Evolutionary conservation across 2,329 filamentous ascomycete genomes (phyloP).

Genomic region (Kalaharituber pfeilii): DNA sequence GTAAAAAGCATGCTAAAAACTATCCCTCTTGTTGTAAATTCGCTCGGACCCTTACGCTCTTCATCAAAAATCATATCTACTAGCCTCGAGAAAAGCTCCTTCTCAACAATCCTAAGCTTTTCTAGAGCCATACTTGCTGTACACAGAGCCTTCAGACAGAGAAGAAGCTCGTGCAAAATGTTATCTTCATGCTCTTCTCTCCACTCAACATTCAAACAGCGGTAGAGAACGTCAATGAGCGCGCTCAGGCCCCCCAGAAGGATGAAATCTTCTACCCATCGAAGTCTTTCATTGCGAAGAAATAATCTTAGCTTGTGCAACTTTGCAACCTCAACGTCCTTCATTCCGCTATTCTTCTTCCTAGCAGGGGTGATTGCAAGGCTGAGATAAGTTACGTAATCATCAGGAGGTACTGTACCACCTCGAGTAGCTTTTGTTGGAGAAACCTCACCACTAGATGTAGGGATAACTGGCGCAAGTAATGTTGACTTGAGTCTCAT

Average conservation of each 20-base stretch:
- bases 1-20: constrained; percentile 79
- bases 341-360: constrained; percentile 35
- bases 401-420: constrained; percentile 37
- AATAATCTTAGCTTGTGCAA: constrained; percentile 81
- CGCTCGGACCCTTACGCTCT: constrained; percentile 93
- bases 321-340: constrained; percentile 80
- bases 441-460: constrained; percentile 33
- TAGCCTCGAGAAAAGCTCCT: constrained; percentile 67
- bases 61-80: constrained; percentile 85
- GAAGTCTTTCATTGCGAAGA: constrained; percentile 82
- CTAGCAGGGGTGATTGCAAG: constrained; percentile 45
- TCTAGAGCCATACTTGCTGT: constrained; percentile 76
- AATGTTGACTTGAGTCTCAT: not conserved
- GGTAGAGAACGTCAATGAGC: constrained; percentile 66
- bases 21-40: constrained; percentile 84
- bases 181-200: constrained; percentile 93
- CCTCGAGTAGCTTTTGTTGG: constrained; percentile 50
- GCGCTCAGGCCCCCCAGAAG: constrained; percentile 80
- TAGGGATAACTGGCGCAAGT: not conserved
- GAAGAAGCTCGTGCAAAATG: constrained; percentile 74
- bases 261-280: constrained; percentile 89
- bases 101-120: constrained; percentile 63
- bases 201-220: constrained; percentile 95
- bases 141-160: constrained; percentile 85
- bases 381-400: constrained; percentile 34